Evolutionary conservation across 768 basidiomycete genomes (phyloP).

Genomic region (Xerocomellus chrysenteron): DNA sequence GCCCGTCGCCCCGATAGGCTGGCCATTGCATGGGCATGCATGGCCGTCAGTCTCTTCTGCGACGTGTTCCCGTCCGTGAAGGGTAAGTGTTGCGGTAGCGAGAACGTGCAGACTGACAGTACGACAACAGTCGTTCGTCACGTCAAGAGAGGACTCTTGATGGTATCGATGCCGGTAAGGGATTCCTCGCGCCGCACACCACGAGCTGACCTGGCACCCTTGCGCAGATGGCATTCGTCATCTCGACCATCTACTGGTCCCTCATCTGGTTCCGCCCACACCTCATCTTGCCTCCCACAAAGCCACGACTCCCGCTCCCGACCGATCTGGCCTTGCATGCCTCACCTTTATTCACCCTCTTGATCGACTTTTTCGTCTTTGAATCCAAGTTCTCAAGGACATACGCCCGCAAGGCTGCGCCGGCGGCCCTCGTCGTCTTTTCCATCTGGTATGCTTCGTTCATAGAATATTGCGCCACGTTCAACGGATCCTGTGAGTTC

Average conservation of each 20-base stretch:
- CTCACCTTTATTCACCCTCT: conserved; percentile 53
- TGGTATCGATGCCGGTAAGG: conserved; percentile 64
- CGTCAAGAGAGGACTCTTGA: conserved; percentile 56
- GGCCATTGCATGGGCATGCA: conserved; percentile 41
- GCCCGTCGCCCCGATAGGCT: conserved; percentile 1
- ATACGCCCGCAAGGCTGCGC: conserved; percentile 14
- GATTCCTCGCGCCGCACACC: neutral
- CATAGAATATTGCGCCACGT: conserved; percentile 64
- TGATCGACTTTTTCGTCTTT: conserved; percentile 67
- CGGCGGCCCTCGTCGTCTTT: conserved; percentile 20
- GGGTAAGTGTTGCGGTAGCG: conserved; percentile 26
- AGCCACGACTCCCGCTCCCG: conserved; percentile 43
- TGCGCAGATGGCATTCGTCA: conserved; percentile 42
- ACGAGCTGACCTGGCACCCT: neutral
- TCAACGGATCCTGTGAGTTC: conserved; percentile 61
- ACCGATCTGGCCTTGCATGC: conserved; percentile 69
- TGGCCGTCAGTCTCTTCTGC: conserved; percentile 38
- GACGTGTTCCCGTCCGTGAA: conserved; percentile 41
- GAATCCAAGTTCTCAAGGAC: conserved; percentile 52
- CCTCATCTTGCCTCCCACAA: conserved; percentile 39
- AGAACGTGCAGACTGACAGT: neutral
- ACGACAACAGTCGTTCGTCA: conserved; percentile 27
- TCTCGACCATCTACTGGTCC: conserved; percentile 68
- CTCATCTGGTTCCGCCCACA: conserved; percentile 54
- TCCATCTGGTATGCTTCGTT: conserved; percentile 56